Percentiles rank a stretch among this genome's conserved stretches.
phyloP scores from a whole-genome alignment of 1,139 yeast species.

The Suhomyces wounanorum region DNA sequence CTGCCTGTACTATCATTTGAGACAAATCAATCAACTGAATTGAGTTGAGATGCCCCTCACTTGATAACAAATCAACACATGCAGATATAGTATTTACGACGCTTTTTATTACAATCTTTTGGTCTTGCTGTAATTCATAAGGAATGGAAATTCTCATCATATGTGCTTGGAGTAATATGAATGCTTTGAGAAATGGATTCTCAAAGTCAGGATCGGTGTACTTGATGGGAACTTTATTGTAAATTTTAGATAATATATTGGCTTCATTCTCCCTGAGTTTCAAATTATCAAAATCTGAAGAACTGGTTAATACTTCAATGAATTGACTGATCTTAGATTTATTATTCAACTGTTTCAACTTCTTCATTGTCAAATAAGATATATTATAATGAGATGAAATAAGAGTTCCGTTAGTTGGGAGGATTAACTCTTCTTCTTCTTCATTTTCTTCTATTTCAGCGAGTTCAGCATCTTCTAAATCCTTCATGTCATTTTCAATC shows the following conservation, averaged over 20 bases:
- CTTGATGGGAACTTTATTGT: conserved; percentile 65
- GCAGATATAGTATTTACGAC: conserved; percentile 61
- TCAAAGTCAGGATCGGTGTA: conserved; percentile 37
- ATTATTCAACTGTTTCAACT: conserved; percentile 52
- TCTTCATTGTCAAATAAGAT: conserved; percentile 65
- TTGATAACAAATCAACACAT: conserved; percentile 71
- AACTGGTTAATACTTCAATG: conserved; percentile 64
- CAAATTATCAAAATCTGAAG: conserved; percentile 67
- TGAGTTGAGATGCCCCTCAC: conserved; percentile 80
- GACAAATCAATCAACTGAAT: conserved; percentile 82
- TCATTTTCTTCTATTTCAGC: conserved; percentile 51
- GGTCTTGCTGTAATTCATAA: conserved; percentile 62
- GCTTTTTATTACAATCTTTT: conserved; percentile 50
- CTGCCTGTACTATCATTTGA: conserved; percentile 86
- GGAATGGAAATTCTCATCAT: conserved; percentile 62
- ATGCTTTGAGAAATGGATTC: conserved; percentile 68
- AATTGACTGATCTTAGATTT: conserved; percentile 63
- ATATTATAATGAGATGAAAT: conserved; percentile 75
- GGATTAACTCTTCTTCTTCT: conserved; percentile 47
- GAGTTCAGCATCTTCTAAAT: conserved; percentile 60
- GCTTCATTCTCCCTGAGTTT: conserved; percentile 67
- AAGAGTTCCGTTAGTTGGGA: conserved; percentile 68
- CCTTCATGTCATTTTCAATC: conserved; percentile 72
- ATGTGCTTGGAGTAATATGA: conserved; percentile 78
- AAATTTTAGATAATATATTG: conserved; percentile 46